Evolutionary conservation across 805 yeast species (phyloP), one percentile per base, ranked within the genome.

Genomic region (Candida tibetensis): DNA sequence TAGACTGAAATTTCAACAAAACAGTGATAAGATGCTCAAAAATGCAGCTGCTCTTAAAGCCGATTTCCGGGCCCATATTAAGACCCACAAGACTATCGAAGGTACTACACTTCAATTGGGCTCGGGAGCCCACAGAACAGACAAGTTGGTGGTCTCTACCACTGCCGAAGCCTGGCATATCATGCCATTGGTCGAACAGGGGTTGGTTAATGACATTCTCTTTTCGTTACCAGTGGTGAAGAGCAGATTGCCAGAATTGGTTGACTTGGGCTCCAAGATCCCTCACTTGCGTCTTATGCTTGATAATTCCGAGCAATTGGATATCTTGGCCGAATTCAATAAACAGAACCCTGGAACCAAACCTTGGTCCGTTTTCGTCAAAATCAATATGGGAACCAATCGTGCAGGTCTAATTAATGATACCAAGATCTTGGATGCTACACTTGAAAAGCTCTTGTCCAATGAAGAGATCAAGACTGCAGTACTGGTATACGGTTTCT

Each of bases 1-100:
- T 44, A 48, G 64, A 31, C 37, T 48, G 1, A 55, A 55, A 13
- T 71, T 78, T 46, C 47, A 59, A 23, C 39, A 37, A 13, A 81
- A 81, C 51, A 69, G 79, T 45, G 60, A 58, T 8, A 56, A 55
- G 21, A 78, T 81, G 85, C 63, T 77, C 7, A 48, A 51, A 4
- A 69, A 68, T 39, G 76, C 80, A 0, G 36, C 44, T 1, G 52
- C 53, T 1, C 49, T 79, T 18, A 43, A 49, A 2, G 66, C 68
- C 4, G 64, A 57, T 14, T 83, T 84, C 54, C 66, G 95, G 42
- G 82, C 85, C 3, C 89, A 84, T 53, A 78, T 85, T 16, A 85
- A 85, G 57, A 85, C 93, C 0, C 89, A 82, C 55, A 85, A 85
- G 55, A 73, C 85, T 1, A 46, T 66, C 7, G 83, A 80, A 47